phyloP scores from a whole-genome alignment of 2,329 filamentous ascomycete species.

The Grosmannia serpens region DNA sequence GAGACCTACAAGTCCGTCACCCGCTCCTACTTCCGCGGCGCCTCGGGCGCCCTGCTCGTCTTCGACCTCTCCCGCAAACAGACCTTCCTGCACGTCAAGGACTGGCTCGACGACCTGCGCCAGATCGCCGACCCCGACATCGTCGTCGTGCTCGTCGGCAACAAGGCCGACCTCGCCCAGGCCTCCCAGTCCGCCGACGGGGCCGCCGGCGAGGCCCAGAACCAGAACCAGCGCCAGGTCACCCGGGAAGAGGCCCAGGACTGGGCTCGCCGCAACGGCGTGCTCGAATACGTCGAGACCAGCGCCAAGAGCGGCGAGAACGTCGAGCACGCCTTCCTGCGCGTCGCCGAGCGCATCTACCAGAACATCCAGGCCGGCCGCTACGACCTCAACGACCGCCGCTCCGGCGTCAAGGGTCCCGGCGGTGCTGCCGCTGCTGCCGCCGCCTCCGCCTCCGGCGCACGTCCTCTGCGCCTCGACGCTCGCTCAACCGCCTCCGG shows the following conservation, averaged over 20 bases:
- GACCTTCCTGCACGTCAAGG: constrained; percentile 79
- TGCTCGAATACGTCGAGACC: constrained; percentile 92
- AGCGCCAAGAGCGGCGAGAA: constrained; percentile 91
- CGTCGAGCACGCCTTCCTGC: constrained; percentile 84
- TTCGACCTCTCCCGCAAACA: constrained; percentile 83
- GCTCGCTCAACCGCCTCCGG: constrained; percentile 28
- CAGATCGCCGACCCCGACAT: constrained; percentile 95
- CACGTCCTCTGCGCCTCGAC: constrained; percentile 28
- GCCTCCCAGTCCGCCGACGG: constrained; percentile 21
- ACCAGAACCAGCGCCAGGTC: constrained; percentile 65
- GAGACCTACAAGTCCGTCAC: constrained; percentile 98
- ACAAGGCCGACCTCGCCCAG: constrained; percentile 69
- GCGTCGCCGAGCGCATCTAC: constrained; percentile 91
- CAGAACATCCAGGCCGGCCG: constrained; percentile 91
- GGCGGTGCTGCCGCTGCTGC: constrained; percentile 16
- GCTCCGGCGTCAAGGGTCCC: constrained; percentile 78
- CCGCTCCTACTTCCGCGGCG: constrained; percentile 81
- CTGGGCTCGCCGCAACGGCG: constrained; percentile 77
- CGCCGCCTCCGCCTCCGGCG: constrained; percentile 8
- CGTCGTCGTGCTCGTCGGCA: constrained; percentile 87
- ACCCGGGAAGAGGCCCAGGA: constrained; percentile 72
- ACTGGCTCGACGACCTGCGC: constrained; percentile 88
- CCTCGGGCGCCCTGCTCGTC: constrained; percentile 63
- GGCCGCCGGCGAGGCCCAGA: constrained; percentile 28
- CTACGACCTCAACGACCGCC: constrained; percentile 87